phyloP scores from a whole-genome alignment of 2,329 filamentous ascomycete species.

The Cladosporium sp. region DNA sequence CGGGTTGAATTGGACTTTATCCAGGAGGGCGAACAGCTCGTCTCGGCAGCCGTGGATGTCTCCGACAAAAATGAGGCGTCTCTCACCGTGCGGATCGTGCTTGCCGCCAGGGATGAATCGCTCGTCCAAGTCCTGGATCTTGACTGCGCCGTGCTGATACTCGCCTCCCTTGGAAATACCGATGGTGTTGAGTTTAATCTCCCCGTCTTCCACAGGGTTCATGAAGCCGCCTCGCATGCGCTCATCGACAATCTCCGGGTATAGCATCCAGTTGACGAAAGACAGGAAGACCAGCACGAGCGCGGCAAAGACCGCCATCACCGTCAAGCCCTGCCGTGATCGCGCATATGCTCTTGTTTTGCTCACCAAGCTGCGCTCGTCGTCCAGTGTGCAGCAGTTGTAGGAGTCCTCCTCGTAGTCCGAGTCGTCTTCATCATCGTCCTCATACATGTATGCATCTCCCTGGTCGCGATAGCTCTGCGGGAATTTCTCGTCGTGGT shows the following conservation, averaged over 20 bases:
- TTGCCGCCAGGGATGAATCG: constrained; percentile 30
- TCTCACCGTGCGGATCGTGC: constrained; percentile 35
- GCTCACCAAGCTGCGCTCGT: background rate
- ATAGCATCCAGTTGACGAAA: background rate
- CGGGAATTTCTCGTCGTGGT: constrained; percentile 7
- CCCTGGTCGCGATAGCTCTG: too few relatives aligned
- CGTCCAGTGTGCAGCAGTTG: background rate
- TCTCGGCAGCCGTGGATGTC: constrained; percentile 87
- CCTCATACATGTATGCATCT: too few relatives aligned
- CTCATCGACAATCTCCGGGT: constrained; percentile 5
- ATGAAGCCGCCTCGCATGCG: constrained; percentile 6
- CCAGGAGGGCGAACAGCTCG: constrained; percentile 60
- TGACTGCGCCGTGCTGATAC: constrained; percentile 14
- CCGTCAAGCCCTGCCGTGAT: background rate
- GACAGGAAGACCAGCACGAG: background rate
- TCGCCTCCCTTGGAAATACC: constrained; percentile 27
- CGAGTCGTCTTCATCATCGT: constrained; percentile 14
- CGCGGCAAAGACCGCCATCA: background rate
- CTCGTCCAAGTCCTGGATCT: constrained; percentile 46
- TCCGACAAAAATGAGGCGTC: constrained; percentile 74
- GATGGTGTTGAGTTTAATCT: constrained; percentile 19
- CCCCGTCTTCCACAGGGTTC: background rate
- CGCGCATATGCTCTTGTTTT: background rate
- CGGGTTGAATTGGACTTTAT: constrained; percentile 60
- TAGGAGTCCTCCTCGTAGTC: constrained; percentile 1